A percentile compares a stretch with the other conserved stretches of the same genome.
phyloP scores from a whole-genome alignment of 2,329 filamentous ascomycete genomes.

The Didymella pomorum region DNA sequence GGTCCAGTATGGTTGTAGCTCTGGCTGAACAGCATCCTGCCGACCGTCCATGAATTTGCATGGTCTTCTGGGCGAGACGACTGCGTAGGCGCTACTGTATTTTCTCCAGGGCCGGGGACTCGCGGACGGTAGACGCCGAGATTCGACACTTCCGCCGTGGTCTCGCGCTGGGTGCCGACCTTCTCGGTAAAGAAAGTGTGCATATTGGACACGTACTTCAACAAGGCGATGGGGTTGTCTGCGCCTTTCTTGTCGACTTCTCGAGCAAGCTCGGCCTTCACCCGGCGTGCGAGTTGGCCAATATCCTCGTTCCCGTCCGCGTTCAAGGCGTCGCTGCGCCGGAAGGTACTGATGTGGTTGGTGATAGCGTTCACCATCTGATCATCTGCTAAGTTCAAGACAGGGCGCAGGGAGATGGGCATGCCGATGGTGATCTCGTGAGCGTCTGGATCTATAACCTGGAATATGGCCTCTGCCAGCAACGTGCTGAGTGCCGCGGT shows the following conservation, averaged over 20 bases:
- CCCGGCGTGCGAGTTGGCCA: conserved; percentile 29
- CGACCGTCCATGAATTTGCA: conserved; percentile 38
- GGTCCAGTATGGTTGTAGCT: conserved; percentile 51
- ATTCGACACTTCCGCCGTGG: conserved; percentile 58
- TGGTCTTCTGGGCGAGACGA: not conserved
- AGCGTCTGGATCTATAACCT: conserved; percentile 42
- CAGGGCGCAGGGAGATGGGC: conserved; percentile 52
- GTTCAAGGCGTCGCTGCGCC: not conserved
- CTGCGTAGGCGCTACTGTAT: not conserved
- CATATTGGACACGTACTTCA: conserved; percentile 54
- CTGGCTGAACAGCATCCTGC: conserved; percentile 57
- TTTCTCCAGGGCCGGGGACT: not conserved
- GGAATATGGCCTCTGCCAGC: conserved; percentile 47
- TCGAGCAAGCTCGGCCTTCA: conserved; percentile 25
- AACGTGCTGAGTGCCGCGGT: conserved; percentile 53
- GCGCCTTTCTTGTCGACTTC: conserved; percentile 31
- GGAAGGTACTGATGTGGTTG: not conserved
- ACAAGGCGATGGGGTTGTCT: conserved; percentile 48
- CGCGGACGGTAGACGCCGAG: conserved; percentile 48
- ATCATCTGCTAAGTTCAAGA: conserved; percentile 39
- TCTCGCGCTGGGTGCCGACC: conserved; percentile 50
- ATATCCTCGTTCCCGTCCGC: not conserved
- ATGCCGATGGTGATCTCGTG: conserved; percentile 43
- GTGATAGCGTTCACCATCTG: conserved; percentile 41
- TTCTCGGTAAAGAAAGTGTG: conserved; percentile 49